These are phyloP conservation scores for Fusarium siculi DNA, from an alignment of 2,329 filamentous ascomycete species.

Conservation along the genomic window DNA sequence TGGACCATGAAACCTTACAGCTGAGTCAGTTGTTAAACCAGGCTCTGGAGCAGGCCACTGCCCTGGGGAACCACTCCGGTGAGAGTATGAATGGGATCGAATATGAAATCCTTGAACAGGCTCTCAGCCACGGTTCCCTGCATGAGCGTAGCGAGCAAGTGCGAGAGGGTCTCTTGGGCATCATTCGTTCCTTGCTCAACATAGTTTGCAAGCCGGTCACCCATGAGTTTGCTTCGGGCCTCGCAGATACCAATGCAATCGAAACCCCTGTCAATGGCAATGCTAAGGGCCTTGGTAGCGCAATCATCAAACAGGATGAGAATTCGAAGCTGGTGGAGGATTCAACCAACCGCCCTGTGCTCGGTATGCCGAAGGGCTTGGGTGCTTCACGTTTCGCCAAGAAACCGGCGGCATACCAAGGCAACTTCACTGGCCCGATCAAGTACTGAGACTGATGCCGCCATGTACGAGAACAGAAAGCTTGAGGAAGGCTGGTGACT, in stretches of 20 bases:
- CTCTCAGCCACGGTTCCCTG: slow-evolving; percentile 42
- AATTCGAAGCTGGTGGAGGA: background rate
- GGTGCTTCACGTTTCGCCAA: slow-evolving; percentile 32
- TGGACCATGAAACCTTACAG: background rate
- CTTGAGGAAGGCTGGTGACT: background rate
- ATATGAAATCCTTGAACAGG: slow-evolving; percentile 41
- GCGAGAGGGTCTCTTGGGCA: slow-evolving; percentile 30
- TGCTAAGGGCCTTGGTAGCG: background rate
- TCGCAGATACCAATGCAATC: background rate
- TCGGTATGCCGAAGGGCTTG: slow-evolving; percentile 19
- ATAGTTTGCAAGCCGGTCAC: background rate
- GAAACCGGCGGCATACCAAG: background rate
- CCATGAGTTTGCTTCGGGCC: background rate
- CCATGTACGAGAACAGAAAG: background rate
- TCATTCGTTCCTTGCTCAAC: slow-evolving; percentile 35
- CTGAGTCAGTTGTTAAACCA: slow-evolving; percentile 12
- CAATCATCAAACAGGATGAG: background rate
- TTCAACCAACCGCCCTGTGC: background rate
- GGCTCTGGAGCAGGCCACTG: slow-evolving; percentile 14
- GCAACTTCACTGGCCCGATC: slow-evolving; percentile 27
- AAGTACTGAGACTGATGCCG: background rate
- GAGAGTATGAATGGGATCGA: slow-evolving; percentile 39
- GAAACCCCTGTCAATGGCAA: background rate
- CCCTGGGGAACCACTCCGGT: slow-evolving; percentile 11
- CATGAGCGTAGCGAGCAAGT: slow-evolving; percentile 36